Evolutionary conservation across 1,284 basidiomycete species (phyloP).

Genomic region (Tilletiopsis washingtonensis): DNA sequence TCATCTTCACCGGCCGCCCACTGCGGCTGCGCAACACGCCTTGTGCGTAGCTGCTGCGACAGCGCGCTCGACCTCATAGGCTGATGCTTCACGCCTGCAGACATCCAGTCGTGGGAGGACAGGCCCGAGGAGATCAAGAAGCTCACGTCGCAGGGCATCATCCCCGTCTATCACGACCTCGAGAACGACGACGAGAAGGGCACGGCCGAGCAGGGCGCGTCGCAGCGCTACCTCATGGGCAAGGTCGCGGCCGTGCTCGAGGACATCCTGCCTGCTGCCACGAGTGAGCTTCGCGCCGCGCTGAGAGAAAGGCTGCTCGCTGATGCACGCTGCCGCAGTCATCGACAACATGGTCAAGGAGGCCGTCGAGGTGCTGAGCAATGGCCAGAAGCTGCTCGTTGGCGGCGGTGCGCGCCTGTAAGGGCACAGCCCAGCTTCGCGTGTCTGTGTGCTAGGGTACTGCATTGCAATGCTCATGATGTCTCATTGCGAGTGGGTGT

Average conservation of each 20-base stretch:
- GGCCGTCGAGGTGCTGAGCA: slow-evolving; percentile 25
- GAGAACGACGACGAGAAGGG: slow-evolving; percentile 40
- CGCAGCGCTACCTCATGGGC: slow-evolving; percentile 33
- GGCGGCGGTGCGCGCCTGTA: too few relatives aligned
- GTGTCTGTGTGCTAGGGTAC: too few relatives aligned
- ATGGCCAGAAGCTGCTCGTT: too few relatives aligned
- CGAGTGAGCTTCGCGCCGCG: too few relatives aligned
- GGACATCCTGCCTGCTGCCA: slow-evolving; percentile 40
- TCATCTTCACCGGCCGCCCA: slow-evolving; percentile 60
- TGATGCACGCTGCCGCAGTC: slow-evolving; percentile 7
- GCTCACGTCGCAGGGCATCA: slow-evolving; percentile 35
- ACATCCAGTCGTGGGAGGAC: slow-evolving; percentile 38
- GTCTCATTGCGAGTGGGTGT: too few relatives aligned
- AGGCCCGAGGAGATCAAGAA: slow-evolving; percentile 40
- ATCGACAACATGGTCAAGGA: slow-evolving; percentile 39
- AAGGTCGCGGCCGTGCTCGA: slow-evolving; percentile 54
- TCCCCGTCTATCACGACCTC: slow-evolving; percentile 36
- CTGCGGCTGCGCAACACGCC: slow-evolving; percentile 53
- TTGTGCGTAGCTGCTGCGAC: background rate
- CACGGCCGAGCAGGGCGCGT: slow-evolving; percentile 21
- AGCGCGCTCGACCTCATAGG: background rate
- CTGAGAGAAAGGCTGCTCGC: too few relatives aligned
- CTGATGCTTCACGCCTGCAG: slow-evolving; percentile 13
- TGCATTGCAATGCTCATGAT: too few relatives aligned
- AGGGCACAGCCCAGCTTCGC: too few relatives aligned